Evolutionary conservation across 164 flowering plant species (phyloP).

Genomic region (Macadamia tetraphylla): DNA sequence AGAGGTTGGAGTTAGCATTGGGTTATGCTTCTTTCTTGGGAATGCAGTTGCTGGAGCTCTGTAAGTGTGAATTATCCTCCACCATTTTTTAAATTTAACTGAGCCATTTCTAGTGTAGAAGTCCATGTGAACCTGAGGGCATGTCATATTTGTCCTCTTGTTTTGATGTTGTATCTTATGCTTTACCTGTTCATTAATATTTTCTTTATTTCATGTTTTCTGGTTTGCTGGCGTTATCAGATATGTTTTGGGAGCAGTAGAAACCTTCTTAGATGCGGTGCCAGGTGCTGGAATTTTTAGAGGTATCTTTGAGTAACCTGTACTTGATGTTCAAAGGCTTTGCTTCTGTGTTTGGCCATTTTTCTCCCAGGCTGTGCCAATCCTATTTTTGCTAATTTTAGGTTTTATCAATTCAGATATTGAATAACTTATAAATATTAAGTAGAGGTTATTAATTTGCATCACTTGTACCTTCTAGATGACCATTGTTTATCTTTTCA

Average conservation of each 20-base stretch:
- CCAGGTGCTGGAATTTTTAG: slow-evolving; percentile 90
- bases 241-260: slow-evolving; percentile 99
- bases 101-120: not conserved
- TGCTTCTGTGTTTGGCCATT: not conserved
- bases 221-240: slow-evolving; percentile 34
- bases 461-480: too few species aligned
- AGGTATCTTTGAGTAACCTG: slow-evolving; percentile 40
- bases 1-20: slow-evolving; percentile 99
- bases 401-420: too few species aligned
- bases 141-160: not conserved
- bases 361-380: not conserved
- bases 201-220: not conserved
- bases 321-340: not conserved
- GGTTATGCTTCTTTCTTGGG: slow-evolving; percentile 96
- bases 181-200: slow-evolving; percentile 2
- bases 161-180: not conserved
- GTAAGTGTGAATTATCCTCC: slow-evolving; percentile 44
- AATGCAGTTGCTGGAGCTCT: slow-evolving; percentile 98
- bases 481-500: too few species aligned
- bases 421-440: too few species aligned
- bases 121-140: not conserved
- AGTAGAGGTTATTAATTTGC: too few species aligned
- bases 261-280: slow-evolving; percentile 88
- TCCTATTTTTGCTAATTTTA: not conserved
- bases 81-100: not conserved